Base-by-base conservation (phyloP, 331 rosid species). In the Malus hybrid region DNA sequence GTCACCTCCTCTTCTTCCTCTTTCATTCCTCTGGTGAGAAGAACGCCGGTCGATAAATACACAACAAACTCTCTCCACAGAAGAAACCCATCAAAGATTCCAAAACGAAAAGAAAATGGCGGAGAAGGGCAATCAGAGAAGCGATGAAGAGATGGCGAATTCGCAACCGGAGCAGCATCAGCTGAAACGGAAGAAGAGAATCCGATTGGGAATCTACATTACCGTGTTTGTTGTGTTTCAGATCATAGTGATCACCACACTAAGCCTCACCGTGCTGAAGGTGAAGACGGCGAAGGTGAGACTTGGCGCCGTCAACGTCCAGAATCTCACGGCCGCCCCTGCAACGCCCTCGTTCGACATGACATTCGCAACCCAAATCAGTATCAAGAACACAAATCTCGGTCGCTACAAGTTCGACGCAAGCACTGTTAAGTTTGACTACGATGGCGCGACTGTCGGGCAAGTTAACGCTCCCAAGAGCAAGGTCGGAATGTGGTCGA, bases 151-250 rank as follows among this genome's bases (percentile, higher is more conserved):
- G 60, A 63, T 76, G 4, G 42, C 54, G 8, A 46, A 46, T 18
- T 6, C 3, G 39, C 66, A 1, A n/a, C 19, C 76, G 46, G 10
- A 18, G 33, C 73, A 76, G 73, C 46, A 10, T 9, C 4, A 39
- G 46, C 77, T 75, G 46, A 80, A 80, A 65, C 65, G 79, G 34
- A 74, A 74, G 76, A 74, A 80, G 79, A 74, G 83, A 61, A 65
- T 65, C 46, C 65, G 42, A 24, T 20, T 70, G 48, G 80, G 48
- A 29, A 80, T 75, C 70, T 75, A 39, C 32, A 31, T 70, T 10
- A 12, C 73, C 2, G 46, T 42, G 2, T 70, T 75, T 48, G 64
- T 32, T 27, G 77, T 75, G 44, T 29, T 70, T 50, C 84, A 70
- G 69, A 31, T 80, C 39, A 44, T 71, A 10, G 69, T 80, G 10